Evolutionary conservation across 768 basidiomycete genomes (phyloP).

Genomic region (Mycena haematopus): DNA sequence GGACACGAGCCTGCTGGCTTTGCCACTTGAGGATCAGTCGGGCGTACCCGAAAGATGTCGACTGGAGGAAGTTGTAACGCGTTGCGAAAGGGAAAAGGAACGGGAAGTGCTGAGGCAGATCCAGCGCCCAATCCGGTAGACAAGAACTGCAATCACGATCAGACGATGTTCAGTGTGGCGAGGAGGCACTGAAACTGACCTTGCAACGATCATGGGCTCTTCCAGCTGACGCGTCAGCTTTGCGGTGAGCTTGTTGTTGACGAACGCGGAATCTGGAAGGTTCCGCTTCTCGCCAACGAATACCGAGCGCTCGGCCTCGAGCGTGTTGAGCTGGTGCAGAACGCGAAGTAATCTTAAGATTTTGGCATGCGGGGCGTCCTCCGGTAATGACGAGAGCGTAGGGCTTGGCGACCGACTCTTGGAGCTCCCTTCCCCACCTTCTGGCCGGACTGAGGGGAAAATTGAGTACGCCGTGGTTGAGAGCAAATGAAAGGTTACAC

Average conservation of each 20-base stretch:
- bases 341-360: constrained; percentile 91
- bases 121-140: constrained; percentile 95
- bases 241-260: constrained; percentile 97
- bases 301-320: constrained; percentile 67
- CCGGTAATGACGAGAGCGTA: constrained; percentile 78
- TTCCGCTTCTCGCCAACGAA: constrained; percentile 59
- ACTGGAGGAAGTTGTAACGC: constrained; percentile 96
- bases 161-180: constrained; percentile 10
- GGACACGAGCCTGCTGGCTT: constrained; percentile 80
- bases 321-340: constrained; percentile 79
- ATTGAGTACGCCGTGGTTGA: neutral
- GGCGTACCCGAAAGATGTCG: constrained; percentile 96
- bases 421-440: constrained; percentile 48
- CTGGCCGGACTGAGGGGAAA: constrained; percentile 42
- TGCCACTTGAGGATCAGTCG: constrained; percentile 96
- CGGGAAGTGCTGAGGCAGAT: constrained; percentile 94
- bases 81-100: constrained; percentile 99
- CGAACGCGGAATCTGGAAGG: constrained; percentile 83
- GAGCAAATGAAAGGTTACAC: constrained; percentile 33
- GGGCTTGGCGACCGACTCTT: constrained; percentile 70
- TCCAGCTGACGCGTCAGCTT: constrained; percentile 97
- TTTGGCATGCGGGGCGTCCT: constrained; percentile 86
- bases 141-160: constrained; percentile 68
- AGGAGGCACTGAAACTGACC: constrained; percentile 54
- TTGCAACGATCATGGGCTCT: constrained; percentile 98